These are phyloP conservation scores for Petasospora rhodanensis DNA, from an alignment of 1,139 yeast genomes.

Conservation along the genomic window DNA sequence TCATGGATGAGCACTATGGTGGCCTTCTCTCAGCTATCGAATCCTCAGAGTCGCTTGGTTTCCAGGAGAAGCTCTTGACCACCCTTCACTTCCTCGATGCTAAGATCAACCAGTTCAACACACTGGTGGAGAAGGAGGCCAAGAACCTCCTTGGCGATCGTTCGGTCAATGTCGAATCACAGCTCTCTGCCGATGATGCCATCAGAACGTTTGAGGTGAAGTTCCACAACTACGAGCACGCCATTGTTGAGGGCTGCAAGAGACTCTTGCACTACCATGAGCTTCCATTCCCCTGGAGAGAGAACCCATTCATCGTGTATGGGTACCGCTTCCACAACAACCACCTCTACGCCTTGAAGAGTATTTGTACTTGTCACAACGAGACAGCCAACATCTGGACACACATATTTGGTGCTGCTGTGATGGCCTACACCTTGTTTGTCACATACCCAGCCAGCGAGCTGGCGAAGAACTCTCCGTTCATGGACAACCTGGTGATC, in stretches of 20 bases:
- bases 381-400: slow-evolving; percentile 95
- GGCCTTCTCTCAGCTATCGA: slow-evolving; percentile 34
- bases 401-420: slow-evolving; percentile 65
- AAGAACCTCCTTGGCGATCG: slow-evolving; percentile 15
- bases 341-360: slow-evolving; percentile 52
- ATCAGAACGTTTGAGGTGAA: slow-evolving; percentile 34
- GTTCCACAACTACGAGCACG: slow-evolving; percentile 57
- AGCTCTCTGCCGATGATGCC: slow-evolving; percentile 18
- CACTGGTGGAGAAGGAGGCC: slow-evolving; percentile 33
- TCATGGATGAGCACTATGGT: slow-evolving; percentile 54
- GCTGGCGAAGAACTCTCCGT: slow-evolving; percentile 36
- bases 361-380: slow-evolving; percentile 68
- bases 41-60: slow-evolving; percentile 18
- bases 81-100: slow-evolving; percentile 55
- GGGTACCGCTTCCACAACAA: slow-evolving; percentile 82
- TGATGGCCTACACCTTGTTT: slow-evolving; percentile 52
- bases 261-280: slow-evolving; percentile 76
- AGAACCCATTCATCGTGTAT: slow-evolving; percentile 74
- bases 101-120: slow-evolving; percentile 48
- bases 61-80: slow-evolving; percentile 42
- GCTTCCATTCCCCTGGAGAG: slow-evolving; percentile 90
- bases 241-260: slow-evolving; percentile 49
- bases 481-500: slow-evolving; percentile 44
- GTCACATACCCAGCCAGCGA: slow-evolving; percentile 58
- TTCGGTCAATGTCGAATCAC: background rate